Evolutionary conservation across 1,284 basidiomycete species (phyloP).

Genomic region (Fomes fomentarius): DNA sequence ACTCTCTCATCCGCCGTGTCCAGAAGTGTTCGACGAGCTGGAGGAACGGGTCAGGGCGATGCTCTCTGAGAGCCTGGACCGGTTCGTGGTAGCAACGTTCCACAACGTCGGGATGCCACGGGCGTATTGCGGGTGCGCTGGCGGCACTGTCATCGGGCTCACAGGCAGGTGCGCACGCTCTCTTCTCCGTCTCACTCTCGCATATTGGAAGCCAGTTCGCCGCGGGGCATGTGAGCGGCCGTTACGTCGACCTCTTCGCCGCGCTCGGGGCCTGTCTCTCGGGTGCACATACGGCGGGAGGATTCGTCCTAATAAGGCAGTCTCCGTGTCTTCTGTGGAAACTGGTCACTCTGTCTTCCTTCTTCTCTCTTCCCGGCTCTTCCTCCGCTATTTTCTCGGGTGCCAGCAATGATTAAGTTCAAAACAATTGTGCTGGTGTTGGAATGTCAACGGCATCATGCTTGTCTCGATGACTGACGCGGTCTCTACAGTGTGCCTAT

Average conservation of each 20-base stretch:
- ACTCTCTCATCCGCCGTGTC: slow-evolving; percentile 46
- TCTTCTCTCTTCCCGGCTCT: neutral
- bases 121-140: slow-evolving; percentile 69
- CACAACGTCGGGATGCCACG: slow-evolving; percentile 77
- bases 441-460: no score
- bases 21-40: slow-evolving; percentile 61
- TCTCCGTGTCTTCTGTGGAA: slow-evolving; percentile 7
- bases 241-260: slow-evolving; percentile 14
- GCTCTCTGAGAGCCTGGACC: slow-evolving; percentile 65
- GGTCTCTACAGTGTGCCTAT: slow-evolving; percentile 54
- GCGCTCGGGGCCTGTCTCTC: slow-evolving; percentile 11
- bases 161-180: slow-evolving; percentile 29
- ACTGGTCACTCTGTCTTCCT: neutral
- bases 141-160: slow-evolving; percentile 47
- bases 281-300: slow-evolving; percentile 3
- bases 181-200: slow-evolving; percentile 1
- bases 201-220: neutral
- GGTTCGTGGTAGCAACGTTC: slow-evolving; percentile 70
- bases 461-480: slow-evolving; percentile 3
- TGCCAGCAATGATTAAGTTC: neutral
- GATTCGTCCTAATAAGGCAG: slow-evolving; percentile 3
- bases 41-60: slow-evolving; percentile 57
- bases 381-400: neutral
- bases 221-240: slow-evolving; percentile 8
- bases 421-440: neutral